Evolutionary conservation across 2,329 filamentous ascomycete genomes (phyloP).

Genomic region (Didymella pomorum): DNA sequence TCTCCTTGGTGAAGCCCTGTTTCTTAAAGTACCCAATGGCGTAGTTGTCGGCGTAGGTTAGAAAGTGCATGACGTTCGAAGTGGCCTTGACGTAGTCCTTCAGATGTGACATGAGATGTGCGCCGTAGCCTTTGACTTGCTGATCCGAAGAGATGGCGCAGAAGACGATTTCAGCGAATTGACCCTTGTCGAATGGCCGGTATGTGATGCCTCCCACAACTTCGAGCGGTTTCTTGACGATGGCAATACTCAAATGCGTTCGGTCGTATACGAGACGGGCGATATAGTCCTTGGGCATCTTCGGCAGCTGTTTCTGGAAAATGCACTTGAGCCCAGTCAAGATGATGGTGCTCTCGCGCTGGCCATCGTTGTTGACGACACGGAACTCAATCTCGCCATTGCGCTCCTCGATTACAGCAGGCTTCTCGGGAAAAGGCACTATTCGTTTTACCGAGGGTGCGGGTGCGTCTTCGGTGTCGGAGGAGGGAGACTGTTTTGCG

Average conservation of each 20-base stretch:
- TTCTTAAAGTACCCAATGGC: slow-evolving; percentile 99
- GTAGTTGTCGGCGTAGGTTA: slow-evolving; percentile 98
- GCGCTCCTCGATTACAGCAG: slow-evolving; percentile 91
- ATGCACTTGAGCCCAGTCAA: slow-evolving; percentile 96
- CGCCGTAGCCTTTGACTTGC: slow-evolving; percentile 98
- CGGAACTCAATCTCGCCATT: slow-evolving; percentile 95
- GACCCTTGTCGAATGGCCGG: slow-evolving; percentile 87
- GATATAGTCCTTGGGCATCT: slow-evolving; percentile 99
- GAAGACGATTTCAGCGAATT: slow-evolving; percentile 98
- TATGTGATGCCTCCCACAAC: slow-evolving; percentile 97
- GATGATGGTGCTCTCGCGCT: slow-evolving; percentile 88
- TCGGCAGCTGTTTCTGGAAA: slow-evolving; percentile 97
- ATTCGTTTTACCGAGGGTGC: slow-evolving; percentile 63
- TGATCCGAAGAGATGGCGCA: slow-evolving; percentile 97
- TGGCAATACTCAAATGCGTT: slow-evolving; percentile 94
- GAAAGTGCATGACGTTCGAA: slow-evolving; percentile 96
- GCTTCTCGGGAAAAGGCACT: slow-evolving; percentile 92
- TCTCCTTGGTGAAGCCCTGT: slow-evolving; percentile 98
- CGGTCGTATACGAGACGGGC: slow-evolving; percentile 96
- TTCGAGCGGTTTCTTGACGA: slow-evolving; percentile 94
- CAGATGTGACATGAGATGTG: slow-evolving; percentile 95
- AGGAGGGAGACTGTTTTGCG: slow-evolving; percentile 48
- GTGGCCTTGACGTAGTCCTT: slow-evolving; percentile 99
- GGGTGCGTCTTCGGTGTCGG: slow-evolving; percentile 40
- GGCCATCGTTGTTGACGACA: slow-evolving; percentile 95